Conservation (phyloP, 805 yeast species). For the Monosporozyma solicola region DNA sequence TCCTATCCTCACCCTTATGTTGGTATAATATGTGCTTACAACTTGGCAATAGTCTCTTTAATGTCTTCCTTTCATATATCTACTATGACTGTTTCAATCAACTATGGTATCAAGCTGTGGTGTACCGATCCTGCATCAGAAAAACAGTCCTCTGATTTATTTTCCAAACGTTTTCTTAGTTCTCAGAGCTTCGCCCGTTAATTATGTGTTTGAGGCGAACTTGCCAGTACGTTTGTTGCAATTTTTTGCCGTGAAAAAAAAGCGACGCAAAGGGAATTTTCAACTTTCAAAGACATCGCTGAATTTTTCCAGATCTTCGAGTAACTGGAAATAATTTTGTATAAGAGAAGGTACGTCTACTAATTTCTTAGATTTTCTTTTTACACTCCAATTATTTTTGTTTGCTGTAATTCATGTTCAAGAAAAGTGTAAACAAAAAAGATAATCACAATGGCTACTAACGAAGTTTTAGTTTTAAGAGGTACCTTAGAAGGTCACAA, state of each 20-base stretch:
- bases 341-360: neutral
- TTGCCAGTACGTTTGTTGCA: constrained; percentile 20
- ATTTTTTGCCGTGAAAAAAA: constrained; percentile 3
- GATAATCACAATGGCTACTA: constrained; percentile 46
- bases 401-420: neutral
- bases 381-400: neutral
- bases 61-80: neutral
- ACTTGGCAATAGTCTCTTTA: neutral
- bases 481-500: constrained; percentile 98
- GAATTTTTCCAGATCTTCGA: neutral
- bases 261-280: constrained; percentile 10
- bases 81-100: neutral
- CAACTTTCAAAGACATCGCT: constrained; percentile 3
- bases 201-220: constrained; percentile 12
- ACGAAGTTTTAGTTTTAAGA: constrained; percentile 98
- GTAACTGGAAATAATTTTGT: neutral
- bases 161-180: constrained; percentile 3
- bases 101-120: neutral
- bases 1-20: too few relatives aligned
- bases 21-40: too few relatives aligned
- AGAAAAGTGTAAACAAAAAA: constrained; percentile 4
- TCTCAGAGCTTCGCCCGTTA: constrained; percentile 13
- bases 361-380: neutral
- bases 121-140: neutral
- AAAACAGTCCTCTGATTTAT: neutral